A percentile compares a stretch with the other conserved stretches of the same genome.
phyloP scores from a whole-genome alignment of 176 grass and related monocot species.

The Dendrocalamus sinicus region DNA sequence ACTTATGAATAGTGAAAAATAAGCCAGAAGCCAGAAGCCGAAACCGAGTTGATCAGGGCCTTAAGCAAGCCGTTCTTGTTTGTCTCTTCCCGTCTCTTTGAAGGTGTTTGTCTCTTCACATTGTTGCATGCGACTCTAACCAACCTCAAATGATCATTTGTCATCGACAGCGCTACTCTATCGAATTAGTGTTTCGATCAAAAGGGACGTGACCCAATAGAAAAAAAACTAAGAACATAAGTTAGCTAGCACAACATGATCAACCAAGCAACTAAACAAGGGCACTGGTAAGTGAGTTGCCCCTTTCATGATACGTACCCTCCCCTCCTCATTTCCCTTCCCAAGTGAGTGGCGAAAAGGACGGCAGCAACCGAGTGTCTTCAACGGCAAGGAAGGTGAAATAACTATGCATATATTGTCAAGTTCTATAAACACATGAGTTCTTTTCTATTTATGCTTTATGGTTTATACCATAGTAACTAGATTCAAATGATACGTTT shows the following conservation, averaged over 20 bases:
- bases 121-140: neutral
- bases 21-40: too few relatives aligned
- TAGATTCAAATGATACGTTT: too few relatives aligned
- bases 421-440: neutral
- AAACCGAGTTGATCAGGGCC: too few relatives aligned
- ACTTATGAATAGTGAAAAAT: too few relatives aligned
- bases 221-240: neutral
- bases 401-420: neutral
- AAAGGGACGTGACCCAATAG: constrained; percentile 6
- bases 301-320: constrained; percentile 33
- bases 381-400: constrained; percentile 15
- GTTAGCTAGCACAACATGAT: constrained; percentile 18
- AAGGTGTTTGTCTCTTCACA: neutral
- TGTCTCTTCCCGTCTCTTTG: neutral
- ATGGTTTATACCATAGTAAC: too few relatives aligned
- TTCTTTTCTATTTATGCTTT: too few relatives aligned
- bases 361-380: constrained; percentile 21
- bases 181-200: neutral
- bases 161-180: neutral
- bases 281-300: constrained; percentile 27
- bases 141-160: neutral
- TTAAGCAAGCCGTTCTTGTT: neutral
- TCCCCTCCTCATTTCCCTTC: constrained; percentile 33
- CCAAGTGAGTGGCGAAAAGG: constrained; percentile 28
- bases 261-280: neutral